Percentiles rank a stretch among this genome's conserved stretches.
phyloP scores from a whole-genome alignment of 2,329 filamentous ascomycete species.

The Clarireedia paspali region DNA sequence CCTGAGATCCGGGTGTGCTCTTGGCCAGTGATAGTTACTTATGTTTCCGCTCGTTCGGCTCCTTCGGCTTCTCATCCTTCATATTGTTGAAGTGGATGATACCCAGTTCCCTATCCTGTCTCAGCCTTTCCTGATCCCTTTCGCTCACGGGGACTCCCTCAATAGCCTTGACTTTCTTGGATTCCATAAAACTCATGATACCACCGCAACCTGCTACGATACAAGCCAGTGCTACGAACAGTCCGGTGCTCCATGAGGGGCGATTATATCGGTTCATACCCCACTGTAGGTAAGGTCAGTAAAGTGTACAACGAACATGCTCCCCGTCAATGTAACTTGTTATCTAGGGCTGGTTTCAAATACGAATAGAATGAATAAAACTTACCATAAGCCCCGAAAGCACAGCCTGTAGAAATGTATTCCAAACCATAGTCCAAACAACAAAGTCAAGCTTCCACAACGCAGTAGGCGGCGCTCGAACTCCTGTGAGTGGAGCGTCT shows the following conservation, averaged over 20 bases:
- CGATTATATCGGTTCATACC: conserved; percentile 62
- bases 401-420: conserved; percentile 68
- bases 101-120: conserved; percentile 45
- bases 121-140: conserved; percentile 43
- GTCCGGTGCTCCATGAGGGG: conserved; percentile 72
- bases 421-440: conserved; percentile 70
- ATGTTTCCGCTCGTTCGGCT: conserved; percentile 27
- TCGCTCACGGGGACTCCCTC: conserved; percentile 62
- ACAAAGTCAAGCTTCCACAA: conserved; percentile 75
- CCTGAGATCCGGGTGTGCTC: background rate
- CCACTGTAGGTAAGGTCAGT: conserved; percentile 43
- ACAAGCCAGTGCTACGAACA: conserved; percentile 70
- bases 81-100: conserved; percentile 53
- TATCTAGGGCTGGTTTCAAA: too few relatives aligned
- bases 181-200: conserved; percentile 62
- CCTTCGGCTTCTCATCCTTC: conserved; percentile 42
- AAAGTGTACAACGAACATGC: background rate
- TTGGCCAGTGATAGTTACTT: background rate
- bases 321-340: too few relatives aligned
- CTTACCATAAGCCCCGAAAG: conserved; percentile 61
- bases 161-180: conserved; percentile 61
- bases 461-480: conserved; percentile 57
- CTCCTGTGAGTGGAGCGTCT: conserved; percentile 61
- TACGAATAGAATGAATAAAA: too few relatives aligned
- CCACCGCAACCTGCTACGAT: conserved; percentile 62